A percentile compares a stretch with the other conserved stretches of the same genome.
Evolutionary conservation across 2,329 filamentous ascomycete genomes (phyloP).

Genomic region (Aspergillus oerlinghausenensis): DNA sequence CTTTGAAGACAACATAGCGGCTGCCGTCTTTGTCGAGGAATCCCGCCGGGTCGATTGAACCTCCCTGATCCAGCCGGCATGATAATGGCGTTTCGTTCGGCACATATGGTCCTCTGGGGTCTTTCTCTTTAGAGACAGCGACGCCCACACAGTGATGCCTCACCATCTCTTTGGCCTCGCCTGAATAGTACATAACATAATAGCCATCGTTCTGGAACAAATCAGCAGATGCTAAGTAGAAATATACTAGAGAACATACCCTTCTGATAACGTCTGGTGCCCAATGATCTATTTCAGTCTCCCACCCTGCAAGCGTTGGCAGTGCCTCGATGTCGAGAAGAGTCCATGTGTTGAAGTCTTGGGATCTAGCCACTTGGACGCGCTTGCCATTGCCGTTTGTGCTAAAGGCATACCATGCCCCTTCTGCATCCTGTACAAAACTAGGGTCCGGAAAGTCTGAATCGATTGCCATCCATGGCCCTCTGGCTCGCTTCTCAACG

Average conservation of each 20-base stretch:
- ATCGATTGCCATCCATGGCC: constrained; percentile 26
- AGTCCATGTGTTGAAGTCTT: constrained; percentile 47
- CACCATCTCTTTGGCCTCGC: constrained; percentile 37
- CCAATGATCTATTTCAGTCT: constrained; percentile 53
- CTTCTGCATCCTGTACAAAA: constrained; percentile 45
- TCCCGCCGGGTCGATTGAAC: constrained; percentile 60
- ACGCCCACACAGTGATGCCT: constrained; percentile 56
- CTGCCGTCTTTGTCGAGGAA: constrained; percentile 53
- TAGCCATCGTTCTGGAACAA: constrained; percentile 35
- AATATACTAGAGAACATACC: constrained; percentile 18
- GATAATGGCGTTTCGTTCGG: constrained; percentile 47
- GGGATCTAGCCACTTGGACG: constrained; percentile 52
- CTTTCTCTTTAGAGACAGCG: constrained; percentile 45
- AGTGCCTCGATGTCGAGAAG: constrained; percentile 52
- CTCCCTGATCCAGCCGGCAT: constrained; percentile 52
- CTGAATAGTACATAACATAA: constrained; percentile 60
- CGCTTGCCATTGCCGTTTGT: constrained; percentile 49
- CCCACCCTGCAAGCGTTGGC: constrained; percentile 52
- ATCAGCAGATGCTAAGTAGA: constrained; percentile 5
- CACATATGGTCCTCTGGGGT: constrained; percentile 49
- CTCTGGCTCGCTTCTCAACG: constrained; percentile 13
- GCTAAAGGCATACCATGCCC: constrained; percentile 56
- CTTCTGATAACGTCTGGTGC: constrained; percentile 57
- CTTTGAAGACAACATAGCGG: constrained; percentile 61
- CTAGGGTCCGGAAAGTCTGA: constrained; percentile 41